A percentile compares a stretch with the other conserved stretches of the same genome.
phyloP scores from a whole-genome alignment of 2,329 filamentous ascomycete genomes.

The Capronia epimyces region DNA sequence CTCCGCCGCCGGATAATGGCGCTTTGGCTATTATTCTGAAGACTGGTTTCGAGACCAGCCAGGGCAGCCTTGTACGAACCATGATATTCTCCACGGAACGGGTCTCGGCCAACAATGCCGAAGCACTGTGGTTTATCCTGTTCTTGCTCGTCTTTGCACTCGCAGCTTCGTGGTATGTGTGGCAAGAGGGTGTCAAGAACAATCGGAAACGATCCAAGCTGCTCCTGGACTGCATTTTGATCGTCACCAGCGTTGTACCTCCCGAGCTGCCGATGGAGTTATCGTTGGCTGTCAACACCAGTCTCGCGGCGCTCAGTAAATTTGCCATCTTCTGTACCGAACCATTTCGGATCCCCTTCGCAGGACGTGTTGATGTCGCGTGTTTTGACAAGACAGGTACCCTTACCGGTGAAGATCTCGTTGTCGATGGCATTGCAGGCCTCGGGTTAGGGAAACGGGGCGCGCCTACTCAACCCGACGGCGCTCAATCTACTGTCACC shows the following conservation, averaged over 20 bases:
- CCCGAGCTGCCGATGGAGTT: constrained; percentile 98
- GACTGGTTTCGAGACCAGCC: constrained; percentile 97
- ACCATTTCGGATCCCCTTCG: constrained; percentile 95
- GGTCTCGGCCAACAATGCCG: constrained; percentile 95
- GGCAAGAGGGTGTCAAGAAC: constrained; percentile 89
- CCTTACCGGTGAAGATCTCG: constrained; percentile 88
- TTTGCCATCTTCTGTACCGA: constrained; percentile 98
- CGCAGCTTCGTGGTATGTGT: constrained; percentile 98
- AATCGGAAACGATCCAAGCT: constrained; percentile 97
- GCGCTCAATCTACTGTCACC: constrained; percentile 74
- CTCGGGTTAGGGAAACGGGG: constrained; percentile 66
- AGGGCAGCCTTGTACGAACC: constrained; percentile 92
- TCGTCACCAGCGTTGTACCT: constrained; percentile 96
- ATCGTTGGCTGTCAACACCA: constrained; percentile 94
- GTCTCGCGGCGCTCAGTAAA: constrained; percentile 86
- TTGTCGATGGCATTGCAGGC: constrained; percentile 94
- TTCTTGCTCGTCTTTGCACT: constrained; percentile 95
- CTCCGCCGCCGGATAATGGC: constrained; percentile 82
- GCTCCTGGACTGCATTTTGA: constrained; percentile 92
- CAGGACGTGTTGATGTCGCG: constrained; percentile 88
- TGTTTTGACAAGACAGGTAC: constrained; percentile 99
- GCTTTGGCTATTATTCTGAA: constrained; percentile 92
- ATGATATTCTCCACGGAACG: constrained; percentile 99
- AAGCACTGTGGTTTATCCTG: constrained; percentile 94
- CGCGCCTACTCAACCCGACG: constrained; percentile 66